Evolutionary conservation across 2,329 filamentous ascomycete genomes (phyloP), one percentile per base, ranked within the genome.

Genomic region (Aspergillus hortae): DNA sequence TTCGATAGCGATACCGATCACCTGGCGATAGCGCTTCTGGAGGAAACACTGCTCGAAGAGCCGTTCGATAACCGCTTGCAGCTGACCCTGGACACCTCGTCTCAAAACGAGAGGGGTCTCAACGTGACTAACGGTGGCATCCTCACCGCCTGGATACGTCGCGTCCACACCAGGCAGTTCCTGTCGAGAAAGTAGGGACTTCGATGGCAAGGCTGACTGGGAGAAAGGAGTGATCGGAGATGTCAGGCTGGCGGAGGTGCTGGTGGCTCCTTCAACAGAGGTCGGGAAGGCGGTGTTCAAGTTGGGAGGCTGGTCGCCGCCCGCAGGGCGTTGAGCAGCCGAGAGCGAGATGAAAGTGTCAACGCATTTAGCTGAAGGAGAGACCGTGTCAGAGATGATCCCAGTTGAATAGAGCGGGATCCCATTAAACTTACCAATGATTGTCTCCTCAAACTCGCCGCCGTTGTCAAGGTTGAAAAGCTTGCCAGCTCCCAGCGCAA

Each of bases 361-460:
- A 67, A 99, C 85, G 69, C 94, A 99, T 81, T 95, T 96, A 54
- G 92, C 83, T 84, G 41, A 23, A 14, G 11, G 15, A 17, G 17
- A 42, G 15, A 47, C 21, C 46, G 38, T 33, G 54, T 33, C 40
- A 51, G 17, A 30, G 50, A 52, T 63, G 48, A 51, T 21, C 38
- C 11, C 33, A 38, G 49, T 36, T 10, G 14, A 21, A 7, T 25
- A 9, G 21, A 19, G 38, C 48, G 10, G 19, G 4, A 15, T 3
- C 51, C 19, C 11, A 30, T 40, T 4, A 12, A 49, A 70, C 77
- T 65, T 73, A 83, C 81, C 92, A 72, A 97, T 92, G 76, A 99
- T 97, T 52, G 94, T 99, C 77, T 99, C 92, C 74, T 99, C 94
- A 67, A 96, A 99, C 77, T 99, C 94, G 73, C 90, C 89, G 48